Evolutionary conservation across 2,329 filamentous ascomycete species (phyloP).

Genomic region (Phaeosphaeriaceae sp.): DNA sequence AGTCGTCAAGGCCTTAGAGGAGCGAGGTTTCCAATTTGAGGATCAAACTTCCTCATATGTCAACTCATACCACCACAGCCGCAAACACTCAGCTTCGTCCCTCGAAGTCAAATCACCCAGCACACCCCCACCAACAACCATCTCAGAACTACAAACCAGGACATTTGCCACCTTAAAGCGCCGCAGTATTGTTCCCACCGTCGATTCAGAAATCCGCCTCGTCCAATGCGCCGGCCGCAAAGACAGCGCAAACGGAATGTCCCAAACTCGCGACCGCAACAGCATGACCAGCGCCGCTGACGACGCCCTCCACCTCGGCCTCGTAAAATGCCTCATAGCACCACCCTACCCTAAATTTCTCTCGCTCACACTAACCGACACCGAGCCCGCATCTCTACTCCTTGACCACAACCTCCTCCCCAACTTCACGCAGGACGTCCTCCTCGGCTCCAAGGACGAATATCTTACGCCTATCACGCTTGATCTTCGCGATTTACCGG

Average conservation of each 20-base stretch:
- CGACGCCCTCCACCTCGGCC: conserved; percentile 54
- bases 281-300: conserved; percentile 45
- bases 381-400: conserved; percentile 75
- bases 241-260: conserved; percentile 40
- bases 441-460: conserved; percentile 77
- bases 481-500: conserved; percentile 78
- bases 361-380: conserved; percentile 74
- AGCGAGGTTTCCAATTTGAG: conserved; percentile 83
- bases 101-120: conserved; percentile 60
- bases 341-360: conserved; percentile 68
- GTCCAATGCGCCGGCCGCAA: conserved; percentile 79
- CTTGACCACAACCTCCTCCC: conserved; percentile 71
- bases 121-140: conserved; percentile 77
- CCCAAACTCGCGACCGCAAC: conserved; percentile 33
- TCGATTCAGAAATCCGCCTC: conserved; percentile 72
- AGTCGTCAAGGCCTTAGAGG: conserved; percentile 77
- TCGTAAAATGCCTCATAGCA: conserved; percentile 57
- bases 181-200: conserved; percentile 73
- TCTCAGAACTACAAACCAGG: conserved; percentile 78
- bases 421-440: conserved; percentile 64
- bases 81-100: conserved; percentile 55
- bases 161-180: conserved; percentile 86
- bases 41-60: conserved; percentile 67
- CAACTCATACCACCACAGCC: conserved; percentile 58
- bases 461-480: conserved; percentile 85